Conservation (phyloP, 108 stramenopile genomes). For the Conticribra weissflogii region DNA sequence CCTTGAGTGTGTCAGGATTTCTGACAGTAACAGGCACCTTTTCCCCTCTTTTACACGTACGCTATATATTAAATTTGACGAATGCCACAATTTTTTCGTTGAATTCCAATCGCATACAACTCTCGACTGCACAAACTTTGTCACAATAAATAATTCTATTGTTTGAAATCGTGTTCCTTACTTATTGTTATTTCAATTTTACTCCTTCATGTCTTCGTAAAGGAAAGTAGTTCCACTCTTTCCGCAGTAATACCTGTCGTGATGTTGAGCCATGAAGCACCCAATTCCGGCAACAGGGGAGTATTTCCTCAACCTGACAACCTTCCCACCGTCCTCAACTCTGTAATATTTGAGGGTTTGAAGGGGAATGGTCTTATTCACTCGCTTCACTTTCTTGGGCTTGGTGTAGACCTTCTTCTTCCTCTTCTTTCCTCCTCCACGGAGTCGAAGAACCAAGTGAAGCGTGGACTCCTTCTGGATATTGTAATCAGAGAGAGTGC, state of each 20-base stretch:
- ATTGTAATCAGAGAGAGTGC: conserved; percentile 96
- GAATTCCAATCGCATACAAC: too few relatives aligned
- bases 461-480: conserved; percentile 98
- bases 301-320: conserved; percentile 95
- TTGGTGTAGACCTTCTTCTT: conserved; percentile 99
- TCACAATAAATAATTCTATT: too few relatives aligned
- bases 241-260: conserved; percentile 99
- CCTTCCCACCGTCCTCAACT: conserved; percentile 97
- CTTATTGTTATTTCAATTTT: not conserved
- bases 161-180: too few relatives aligned
- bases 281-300: conserved; percentile 96
- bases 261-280: conserved; percentile 99
- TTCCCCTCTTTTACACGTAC: too few relatives aligned
- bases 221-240: conserved; percentile 96
- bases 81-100: too few relatives aligned
- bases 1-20: too few relatives aligned
- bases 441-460: conserved; percentile 90
- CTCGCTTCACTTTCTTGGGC: conserved; percentile 99
- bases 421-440: conserved; percentile 97
- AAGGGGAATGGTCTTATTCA: conserved; percentile 93
- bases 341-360: conserved; percentile 99
- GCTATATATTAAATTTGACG: too few relatives aligned
- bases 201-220: conserved; percentile 95
- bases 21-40: too few relatives aligned
- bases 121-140: too few relatives aligned